Conservation (phyloP, 2,329 filamentous ascomycete species). For the Colletotrichum sp. region DNA sequence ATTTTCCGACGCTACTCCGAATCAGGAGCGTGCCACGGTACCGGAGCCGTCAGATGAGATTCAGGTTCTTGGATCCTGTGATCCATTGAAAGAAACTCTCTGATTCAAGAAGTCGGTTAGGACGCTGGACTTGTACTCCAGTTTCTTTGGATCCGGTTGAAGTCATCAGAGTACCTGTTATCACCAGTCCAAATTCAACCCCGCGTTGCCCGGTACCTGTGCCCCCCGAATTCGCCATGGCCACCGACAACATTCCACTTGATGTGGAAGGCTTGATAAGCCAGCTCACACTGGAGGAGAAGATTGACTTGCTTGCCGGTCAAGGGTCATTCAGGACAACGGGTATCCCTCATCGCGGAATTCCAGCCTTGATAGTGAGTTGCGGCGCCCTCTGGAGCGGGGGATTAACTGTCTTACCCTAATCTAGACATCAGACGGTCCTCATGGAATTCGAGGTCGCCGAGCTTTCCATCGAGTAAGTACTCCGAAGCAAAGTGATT, state of each 20-base stretch:
- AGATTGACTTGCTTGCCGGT: conserved; percentile 21
- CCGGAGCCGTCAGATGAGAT: conserved; percentile 1
- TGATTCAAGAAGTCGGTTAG: background rate
- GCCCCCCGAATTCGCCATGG: background rate
- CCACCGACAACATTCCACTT: background rate
- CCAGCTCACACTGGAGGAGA: conserved; percentile 22
- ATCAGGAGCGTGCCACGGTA: background rate
- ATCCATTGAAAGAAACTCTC: background rate
- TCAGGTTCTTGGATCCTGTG: background rate
- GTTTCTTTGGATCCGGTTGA: fast-evolving
- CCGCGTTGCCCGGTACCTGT: background rate
- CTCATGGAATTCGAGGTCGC: conserved; percentile 15
- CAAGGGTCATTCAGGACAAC: conserved; percentile 17
- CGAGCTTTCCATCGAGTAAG: conserved; percentile 6
- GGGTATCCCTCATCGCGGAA: conserved; percentile 15
- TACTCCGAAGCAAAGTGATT: background rate
- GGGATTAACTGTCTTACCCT: background rate
- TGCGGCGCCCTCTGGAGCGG: too few relatives aligned
- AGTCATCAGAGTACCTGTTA: background rate
- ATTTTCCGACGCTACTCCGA: conserved; percentile 18
- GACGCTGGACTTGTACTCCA: background rate
- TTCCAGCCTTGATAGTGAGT: conserved; percentile 11
- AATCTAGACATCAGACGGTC: conserved; percentile 5
- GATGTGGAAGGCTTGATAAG: conserved; percentile 16
- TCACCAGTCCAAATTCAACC: background rate